These are phyloP conservation scores for Rugosomyces carneus DNA, from an alignment of 1,284 basidiomycete species.

Conservation along the genomic window DNA sequence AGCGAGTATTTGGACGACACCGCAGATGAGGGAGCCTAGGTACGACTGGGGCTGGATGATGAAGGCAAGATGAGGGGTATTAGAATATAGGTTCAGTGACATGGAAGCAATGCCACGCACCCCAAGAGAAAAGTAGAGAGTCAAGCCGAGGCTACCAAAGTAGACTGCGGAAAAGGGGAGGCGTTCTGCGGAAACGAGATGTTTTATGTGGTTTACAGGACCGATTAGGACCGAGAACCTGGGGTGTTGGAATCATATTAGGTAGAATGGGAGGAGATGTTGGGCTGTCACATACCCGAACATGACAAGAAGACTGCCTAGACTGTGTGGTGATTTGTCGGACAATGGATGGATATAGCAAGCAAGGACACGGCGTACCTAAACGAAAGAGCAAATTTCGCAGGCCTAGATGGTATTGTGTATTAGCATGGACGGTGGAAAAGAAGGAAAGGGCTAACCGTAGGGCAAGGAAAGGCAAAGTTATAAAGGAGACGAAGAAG, in stretches of 20 bases:
- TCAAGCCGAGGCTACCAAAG: conserved; percentile 74
- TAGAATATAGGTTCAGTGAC: too few species aligned
- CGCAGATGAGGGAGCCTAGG: conserved; percentile 76
- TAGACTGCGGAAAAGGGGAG: conserved; percentile 87
- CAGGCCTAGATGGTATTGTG: conserved; percentile 43
- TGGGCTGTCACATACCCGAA: conserved; percentile 58
- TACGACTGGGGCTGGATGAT: conserved; percentile 65
- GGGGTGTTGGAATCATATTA: not conserved
- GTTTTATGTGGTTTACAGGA: conserved; percentile 84
- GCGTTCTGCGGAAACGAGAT: conserved; percentile 79
- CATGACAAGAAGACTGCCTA: conserved; percentile 84
- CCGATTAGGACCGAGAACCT: conserved; percentile 85
- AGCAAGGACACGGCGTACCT: conserved; percentile 41
- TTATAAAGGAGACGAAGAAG: conserved; percentile 93
- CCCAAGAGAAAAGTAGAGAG: conserved; percentile 84
- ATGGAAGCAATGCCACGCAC: conserved; percentile 42
- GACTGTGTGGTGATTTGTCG: conserved; percentile 33
- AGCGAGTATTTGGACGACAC: conserved; percentile 73
- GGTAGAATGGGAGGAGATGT: too few species aligned
- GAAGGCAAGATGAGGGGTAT: too few species aligned
- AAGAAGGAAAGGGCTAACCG: conserved; percentile 13
- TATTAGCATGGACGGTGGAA: not conserved
- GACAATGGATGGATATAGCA: conserved; percentile 1
- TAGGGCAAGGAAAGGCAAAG: conserved; percentile 70
- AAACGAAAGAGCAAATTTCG: conserved; percentile 88